Evolutionary conservation across 306 rosid species (phyloP), one percentile per base, ranked within the genome.

Genomic region (Fragaria ananassa): DNA sequence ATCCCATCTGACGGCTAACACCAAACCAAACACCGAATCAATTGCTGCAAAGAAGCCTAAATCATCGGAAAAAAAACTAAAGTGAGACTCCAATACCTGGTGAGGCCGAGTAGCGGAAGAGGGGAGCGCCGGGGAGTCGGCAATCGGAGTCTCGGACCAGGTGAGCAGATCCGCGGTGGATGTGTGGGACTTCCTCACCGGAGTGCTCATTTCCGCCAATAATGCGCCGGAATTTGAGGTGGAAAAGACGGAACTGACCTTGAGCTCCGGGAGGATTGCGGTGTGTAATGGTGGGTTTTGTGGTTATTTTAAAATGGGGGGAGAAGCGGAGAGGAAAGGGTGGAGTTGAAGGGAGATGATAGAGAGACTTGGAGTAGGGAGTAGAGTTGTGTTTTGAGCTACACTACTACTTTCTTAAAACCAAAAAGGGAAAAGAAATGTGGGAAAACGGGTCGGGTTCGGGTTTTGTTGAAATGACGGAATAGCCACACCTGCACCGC

Each of bases 101-200:
- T 95, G 97, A 31, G 98, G 87, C 47, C 93, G 90, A 31, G 67
- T 2, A 56, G 87, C 84, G 17, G 90, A 74, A 74, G 98, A 86
- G 73, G 81, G 78, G 50, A 82, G 85, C 56, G 86, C 81, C 17
- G 96, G 87, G 25, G 97, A 91, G 80, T 91, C 90, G 6, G 90
- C 21, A 0, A 78, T 84, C 0, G 93, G 98, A 71, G 79, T 85
- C 67, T 96, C 99, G 0, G 99, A 84, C 99, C 99, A 96, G 65
- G 91, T 87, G 69, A 96, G 98, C 83, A 96, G 99, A 96, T 96
- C 99, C 89, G 98, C 96, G 3, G 99, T 96, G 68, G 99, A 96
- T 35, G 92, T 86, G 91, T 89, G 81, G 6, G 98, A 93, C 78
- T 92, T 92, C 87, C 99, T 90, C 86, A 92, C 97, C 74, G 99